Evolutionary conservation across 371 early-diverging fungal genomes (phyloP), one percentile per base, ranked within the genome.

Genomic region (Syncephalis plumigaleata): DNA sequence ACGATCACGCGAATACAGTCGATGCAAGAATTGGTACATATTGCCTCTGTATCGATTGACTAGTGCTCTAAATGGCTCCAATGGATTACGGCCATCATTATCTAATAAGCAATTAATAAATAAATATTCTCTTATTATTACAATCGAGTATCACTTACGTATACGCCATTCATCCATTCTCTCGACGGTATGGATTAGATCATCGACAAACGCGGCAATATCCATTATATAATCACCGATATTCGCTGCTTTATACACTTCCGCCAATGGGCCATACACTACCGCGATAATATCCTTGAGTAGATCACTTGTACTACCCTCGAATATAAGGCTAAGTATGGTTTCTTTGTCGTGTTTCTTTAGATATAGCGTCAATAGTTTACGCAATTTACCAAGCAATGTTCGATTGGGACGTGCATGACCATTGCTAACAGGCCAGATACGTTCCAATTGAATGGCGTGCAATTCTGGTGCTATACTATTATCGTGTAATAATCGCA

Each of bases 171-270:
- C 31, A 31, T 73, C 65, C 4, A 67, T 51, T 15, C 54, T 49
- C 37, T 76, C 70, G 21, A 79, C 60, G 23, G 72, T 55, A 46
- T 64, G 46, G 46, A 79, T 64, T 42, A 79, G 54, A 46, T 79
- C 77, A 36, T 75, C 71, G 3, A 67, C 55, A 50, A 79, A 79
- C 9, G 52, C 59, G 11, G 68, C 59, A 16, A 75, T 55, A 37
- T 79, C 73, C 36, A 69, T 59, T 25, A 79, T 56, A 5, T 70
- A 71, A 26, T 73, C 75, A 1, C 70, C 65, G 39, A 79, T 71
- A 48, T 76, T 75, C 16, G 79, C 79, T 2, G 71, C 63, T 56
- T 57, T 75, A 55, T 79, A 79, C 1, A 79, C 73, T 46, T 73
- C 60, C 4, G 74, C 73, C 31, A 79, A 49, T 15, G 79, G 79